These are phyloP conservation scores for Hypoxylon fragiforme DNA, from an alignment of 495 filamentous ascomycete genomes.

Conservation along the genomic window DNA sequence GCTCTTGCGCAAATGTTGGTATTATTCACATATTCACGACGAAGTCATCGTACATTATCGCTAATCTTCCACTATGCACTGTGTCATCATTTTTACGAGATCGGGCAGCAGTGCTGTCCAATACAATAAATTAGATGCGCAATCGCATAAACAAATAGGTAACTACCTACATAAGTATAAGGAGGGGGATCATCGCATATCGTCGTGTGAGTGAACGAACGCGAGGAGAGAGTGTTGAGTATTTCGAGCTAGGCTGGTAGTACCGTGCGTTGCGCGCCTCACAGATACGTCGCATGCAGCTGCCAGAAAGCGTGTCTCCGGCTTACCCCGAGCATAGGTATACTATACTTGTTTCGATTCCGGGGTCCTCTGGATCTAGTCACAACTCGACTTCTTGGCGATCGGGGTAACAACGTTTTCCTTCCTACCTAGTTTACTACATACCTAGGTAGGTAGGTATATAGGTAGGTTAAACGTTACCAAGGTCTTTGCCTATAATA, in stretches of 20 bases:
- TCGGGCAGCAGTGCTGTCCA: slow-evolving; percentile 7
- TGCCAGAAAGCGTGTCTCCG: slow-evolving; percentile 33
- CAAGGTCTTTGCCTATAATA: slow-evolving; percentile 5
- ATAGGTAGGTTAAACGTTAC: slow-evolving; percentile 3
- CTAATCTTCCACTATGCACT: slow-evolving; percentile 19
- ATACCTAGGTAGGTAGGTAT: too few relatives aligned
- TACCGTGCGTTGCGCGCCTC: slow-evolving; percentile 20
- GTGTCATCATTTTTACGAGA: slow-evolving; percentile 22
- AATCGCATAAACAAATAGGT: slow-evolving; percentile 7
- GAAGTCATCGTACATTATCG: slow-evolving; percentile 24
- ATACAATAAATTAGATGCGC: slow-evolving; percentile 3
- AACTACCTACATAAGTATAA: too few relatives aligned
- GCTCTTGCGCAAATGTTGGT: not conserved
- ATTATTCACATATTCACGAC: not conserved
- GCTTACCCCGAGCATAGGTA: slow-evolving; percentile 14
- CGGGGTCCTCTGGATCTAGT: slow-evolving; percentile 31
- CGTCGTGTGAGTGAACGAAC: slow-evolving; percentile 16
- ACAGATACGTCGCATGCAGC: slow-evolving; percentile 29
- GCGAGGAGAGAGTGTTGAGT: slow-evolving; percentile 13
- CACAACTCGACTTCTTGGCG: slow-evolving; percentile 34
- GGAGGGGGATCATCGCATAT: slow-evolving; percentile 6
- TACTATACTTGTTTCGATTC: slow-evolving; percentile 16
- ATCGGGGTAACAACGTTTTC: slow-evolving; percentile 26
- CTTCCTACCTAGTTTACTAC: not conserved
- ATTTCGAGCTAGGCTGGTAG: slow-evolving; percentile 23